phyloP scores from a whole-genome alignment of 2,329 filamentous ascomycete species.

The Arthroderma sp. region DNA sequence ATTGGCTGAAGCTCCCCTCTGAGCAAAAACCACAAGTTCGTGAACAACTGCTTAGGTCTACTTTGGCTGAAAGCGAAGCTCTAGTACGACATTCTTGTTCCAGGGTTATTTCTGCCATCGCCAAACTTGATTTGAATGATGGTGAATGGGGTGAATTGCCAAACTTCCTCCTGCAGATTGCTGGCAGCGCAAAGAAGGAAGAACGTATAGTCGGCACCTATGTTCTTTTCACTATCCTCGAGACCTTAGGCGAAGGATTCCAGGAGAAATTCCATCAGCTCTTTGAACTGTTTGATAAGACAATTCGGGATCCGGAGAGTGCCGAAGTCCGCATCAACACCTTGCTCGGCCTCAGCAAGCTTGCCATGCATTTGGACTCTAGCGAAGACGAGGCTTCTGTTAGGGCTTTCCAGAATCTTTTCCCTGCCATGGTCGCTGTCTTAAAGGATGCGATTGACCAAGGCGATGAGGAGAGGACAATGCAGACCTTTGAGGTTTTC shows the following conservation, averaged over 20 bases:
- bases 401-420: constrained; percentile 60
- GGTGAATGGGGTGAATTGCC: constrained; percentile 77
- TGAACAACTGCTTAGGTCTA: constrained; percentile 69
- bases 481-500: constrained; percentile 91
- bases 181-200: constrained; percentile 57
- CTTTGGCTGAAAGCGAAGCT: constrained; percentile 63
- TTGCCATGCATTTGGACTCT: constrained; percentile 75
- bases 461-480: constrained; percentile 73
- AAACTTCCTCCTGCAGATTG: constrained; percentile 63
- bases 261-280: constrained; percentile 67
- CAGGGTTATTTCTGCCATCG: constrained; percentile 76
- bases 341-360: constrained; percentile 73
- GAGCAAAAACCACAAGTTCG: constrained; percentile 70
- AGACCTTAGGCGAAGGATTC: constrained; percentile 75
- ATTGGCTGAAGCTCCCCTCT: constrained; percentile 63
- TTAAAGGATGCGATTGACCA: constrained; percentile 71
- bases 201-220: constrained; percentile 87
- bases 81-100: constrained; percentile 76
- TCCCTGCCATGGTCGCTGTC: constrained; percentile 80
- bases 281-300: constrained; percentile 70
- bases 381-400: constrained; percentile 69
- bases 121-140: constrained; percentile 72
- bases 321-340: constrained; percentile 91
- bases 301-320: constrained; percentile 81
- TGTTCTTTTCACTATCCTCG: constrained; percentile 82